Percentiles rank a stretch among this genome's conserved stretches.
Evolutionary conservation across 192 early-diverging fungal species (phyloP).

Genomic region (Coemansia javaensis): DNA sequence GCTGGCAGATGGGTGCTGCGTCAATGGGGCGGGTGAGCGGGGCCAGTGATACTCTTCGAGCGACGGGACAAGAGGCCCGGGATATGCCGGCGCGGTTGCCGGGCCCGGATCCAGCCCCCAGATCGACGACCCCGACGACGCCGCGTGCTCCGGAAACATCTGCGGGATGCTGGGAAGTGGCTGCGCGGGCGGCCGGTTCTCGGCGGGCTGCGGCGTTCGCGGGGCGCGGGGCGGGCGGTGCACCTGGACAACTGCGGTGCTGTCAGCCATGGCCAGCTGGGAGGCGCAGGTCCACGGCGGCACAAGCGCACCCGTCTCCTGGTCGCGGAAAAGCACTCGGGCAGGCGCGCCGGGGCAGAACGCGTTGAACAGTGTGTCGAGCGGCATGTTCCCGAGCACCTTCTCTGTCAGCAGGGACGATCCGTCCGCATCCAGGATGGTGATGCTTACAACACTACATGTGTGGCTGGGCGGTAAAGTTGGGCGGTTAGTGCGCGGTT

Average conservation of each 20-base stretch:
- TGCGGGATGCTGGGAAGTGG: no score
- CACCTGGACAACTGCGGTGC: slow-evolving; percentile 1
- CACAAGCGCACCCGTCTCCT: slow-evolving; percentile 12
- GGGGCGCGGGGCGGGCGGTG: slow-evolving; percentile 2
- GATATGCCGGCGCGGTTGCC: no score
- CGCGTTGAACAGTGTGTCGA: slow-evolving; percentile 21
- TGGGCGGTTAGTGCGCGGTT: no score
- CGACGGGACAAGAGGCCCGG: no score
- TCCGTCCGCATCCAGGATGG: slow-evolving; percentile 14
- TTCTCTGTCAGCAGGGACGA: slow-evolving; percentile 8
- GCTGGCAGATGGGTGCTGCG: no score
- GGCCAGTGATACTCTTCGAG: no score
- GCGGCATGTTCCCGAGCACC: slow-evolving; percentile 14
- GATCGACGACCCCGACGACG: no score
- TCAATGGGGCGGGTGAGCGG: no score
- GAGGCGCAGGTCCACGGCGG: slow-evolving; percentile 8
- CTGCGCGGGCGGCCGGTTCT: no score
- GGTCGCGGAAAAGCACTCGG: slow-evolving; percentile 20
- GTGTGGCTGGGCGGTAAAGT: no score
- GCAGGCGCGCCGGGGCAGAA: slow-evolving; percentile 26
- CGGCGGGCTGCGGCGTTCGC: slow-evolving; percentile 6
- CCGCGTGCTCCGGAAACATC: no score
- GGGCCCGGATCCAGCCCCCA: no score
- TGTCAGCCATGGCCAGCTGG: neutral
- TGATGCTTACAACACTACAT: slow-evolving; percentile 11